These are phyloP conservation scores for Malassezia cuniculi DNA, from an alignment of 1,284 basidiomycete species.

Conservation along the genomic window DNA sequence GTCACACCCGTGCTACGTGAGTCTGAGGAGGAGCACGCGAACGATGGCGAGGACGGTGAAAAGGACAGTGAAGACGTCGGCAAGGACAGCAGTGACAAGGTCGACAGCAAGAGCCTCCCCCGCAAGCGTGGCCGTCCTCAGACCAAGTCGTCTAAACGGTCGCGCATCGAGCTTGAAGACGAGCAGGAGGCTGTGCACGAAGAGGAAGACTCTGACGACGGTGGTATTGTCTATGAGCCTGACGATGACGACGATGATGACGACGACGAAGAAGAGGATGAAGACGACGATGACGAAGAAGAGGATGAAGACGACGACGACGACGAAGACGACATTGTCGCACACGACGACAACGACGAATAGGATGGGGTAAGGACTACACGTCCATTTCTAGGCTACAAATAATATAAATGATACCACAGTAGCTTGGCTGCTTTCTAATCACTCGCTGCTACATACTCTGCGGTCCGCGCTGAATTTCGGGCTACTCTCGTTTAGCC, in stretches of 20 bases:
- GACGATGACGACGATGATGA: not conserved
- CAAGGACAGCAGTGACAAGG: not conserved
- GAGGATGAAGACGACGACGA: constrained; percentile 5
- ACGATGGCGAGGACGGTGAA: not conserved
- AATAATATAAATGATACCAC: not conserved
- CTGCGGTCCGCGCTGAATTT: not conserved
- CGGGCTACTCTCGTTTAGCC: no score
- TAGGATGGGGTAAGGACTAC: not conserved
- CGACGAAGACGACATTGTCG: constrained; percentile 1
- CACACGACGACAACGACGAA: constrained; percentile 1
- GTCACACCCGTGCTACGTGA: constrained; percentile 7
- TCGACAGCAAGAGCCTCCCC: no score
- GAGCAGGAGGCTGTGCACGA: no score
- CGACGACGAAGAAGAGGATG: constrained; percentile 2
- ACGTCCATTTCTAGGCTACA: not conserved
- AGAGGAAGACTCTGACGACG: no score
- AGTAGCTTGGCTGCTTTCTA: not conserved
- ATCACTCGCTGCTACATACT: not conserved
- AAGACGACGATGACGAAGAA: not conserved
- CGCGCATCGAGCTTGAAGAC: no score
- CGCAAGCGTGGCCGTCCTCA: no score
- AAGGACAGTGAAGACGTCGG: constrained; percentile 2
- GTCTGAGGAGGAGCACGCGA: not conserved
- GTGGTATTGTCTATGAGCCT: no score
- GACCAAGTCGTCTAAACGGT: no score